These are phyloP conservation scores for Trichoderma orchidacearum DNA, from an alignment of 495 filamentous ascomycete genomes.

Conservation along the genomic window DNA sequence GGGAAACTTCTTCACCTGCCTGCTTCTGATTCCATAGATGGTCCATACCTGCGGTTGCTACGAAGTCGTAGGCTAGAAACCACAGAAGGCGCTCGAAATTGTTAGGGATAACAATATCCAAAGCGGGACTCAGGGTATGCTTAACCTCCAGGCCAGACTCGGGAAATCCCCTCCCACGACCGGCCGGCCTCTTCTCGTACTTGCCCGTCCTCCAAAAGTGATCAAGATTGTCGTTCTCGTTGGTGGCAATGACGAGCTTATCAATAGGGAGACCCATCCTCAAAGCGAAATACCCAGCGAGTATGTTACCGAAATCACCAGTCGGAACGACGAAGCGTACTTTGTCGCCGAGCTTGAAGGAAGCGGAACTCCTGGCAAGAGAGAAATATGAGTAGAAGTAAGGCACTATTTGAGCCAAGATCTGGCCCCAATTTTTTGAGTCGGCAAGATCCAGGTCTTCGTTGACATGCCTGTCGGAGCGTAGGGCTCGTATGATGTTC, in stretches of 20 bases:
- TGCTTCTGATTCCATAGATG: slow-evolving; percentile 43
- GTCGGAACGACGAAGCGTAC: slow-evolving; percentile 76
- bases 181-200: slow-evolving; percentile 59
- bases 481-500: slow-evolving; percentile 88
- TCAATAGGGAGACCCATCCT: slow-evolving; percentile 79
- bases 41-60: slow-evolving; percentile 33
- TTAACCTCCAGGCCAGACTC: slow-evolving; percentile 42
- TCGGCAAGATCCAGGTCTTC: slow-evolving; percentile 64
- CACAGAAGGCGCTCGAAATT: slow-evolving; percentile 95
- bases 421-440: slow-evolving; percentile 81
- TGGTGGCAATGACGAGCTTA: slow-evolving; percentile 80
- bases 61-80: slow-evolving; percentile 65
- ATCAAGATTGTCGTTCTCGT: slow-evolving; percentile 83
- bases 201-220: slow-evolving; percentile 74
- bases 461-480: slow-evolving; percentile 66
- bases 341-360: slow-evolving; percentile 37
- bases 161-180: slow-evolving; percentile 17
- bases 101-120: slow-evolving; percentile 89
- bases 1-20: slow-evolving; percentile 49
- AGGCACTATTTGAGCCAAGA: slow-evolving; percentile 90
- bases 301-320: slow-evolving; percentile 89
- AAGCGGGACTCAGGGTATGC: slow-evolving; percentile 80
- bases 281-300: slow-evolving; percentile 84
- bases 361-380: slow-evolving; percentile 39
- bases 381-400: slow-evolving; percentile 86